These are phyloP conservation scores for Fagus crenata DNA, from an alignment of 306 rosid genomes.

Conservation along the genomic window DNA sequence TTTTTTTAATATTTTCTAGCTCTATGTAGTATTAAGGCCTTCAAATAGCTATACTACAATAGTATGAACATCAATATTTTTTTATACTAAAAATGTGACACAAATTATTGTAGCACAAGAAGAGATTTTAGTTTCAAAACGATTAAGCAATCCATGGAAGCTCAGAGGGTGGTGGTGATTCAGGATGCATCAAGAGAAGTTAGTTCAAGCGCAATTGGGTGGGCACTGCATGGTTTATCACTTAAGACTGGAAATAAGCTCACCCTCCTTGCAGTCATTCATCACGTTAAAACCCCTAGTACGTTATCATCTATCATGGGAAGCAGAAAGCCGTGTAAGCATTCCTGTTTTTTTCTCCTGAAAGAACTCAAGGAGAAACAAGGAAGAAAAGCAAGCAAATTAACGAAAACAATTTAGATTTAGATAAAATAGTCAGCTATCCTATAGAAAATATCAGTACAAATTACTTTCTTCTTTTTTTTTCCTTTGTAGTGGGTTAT, in stretches of 20 bases:
- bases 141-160: constrained; percentile 28
- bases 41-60: too few relatives aligned
- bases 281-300: constrained; percentile 64
- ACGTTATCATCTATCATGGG: constrained; percentile 47
- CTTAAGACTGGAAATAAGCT: constrained; percentile 61
- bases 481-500: constrained; percentile 63
- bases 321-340: constrained; percentile 37
- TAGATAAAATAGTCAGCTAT: too few relatives aligned
- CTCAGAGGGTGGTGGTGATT: constrained; percentile 61
- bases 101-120: neutral
- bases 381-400: neutral
- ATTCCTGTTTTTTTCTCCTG: constrained; percentile 7
- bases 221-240: constrained; percentile 50
- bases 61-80: too few relatives aligned
- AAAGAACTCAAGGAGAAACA: neutral
- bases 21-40: too few relatives aligned
- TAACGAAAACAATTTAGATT: neutral
- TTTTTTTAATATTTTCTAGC: too few relatives aligned
- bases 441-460: too few relatives aligned
- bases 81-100: neutral
- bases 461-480: neutral
- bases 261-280: constrained; percentile 59
- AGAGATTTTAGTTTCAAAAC: constrained; percentile 3
- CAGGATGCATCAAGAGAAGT: constrained; percentile 59
- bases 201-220: constrained; percentile 38